Evolutionary conservation across 2,329 filamentous ascomycete species (phyloP).

Genomic region (Alternaria postmessia): DNA sequence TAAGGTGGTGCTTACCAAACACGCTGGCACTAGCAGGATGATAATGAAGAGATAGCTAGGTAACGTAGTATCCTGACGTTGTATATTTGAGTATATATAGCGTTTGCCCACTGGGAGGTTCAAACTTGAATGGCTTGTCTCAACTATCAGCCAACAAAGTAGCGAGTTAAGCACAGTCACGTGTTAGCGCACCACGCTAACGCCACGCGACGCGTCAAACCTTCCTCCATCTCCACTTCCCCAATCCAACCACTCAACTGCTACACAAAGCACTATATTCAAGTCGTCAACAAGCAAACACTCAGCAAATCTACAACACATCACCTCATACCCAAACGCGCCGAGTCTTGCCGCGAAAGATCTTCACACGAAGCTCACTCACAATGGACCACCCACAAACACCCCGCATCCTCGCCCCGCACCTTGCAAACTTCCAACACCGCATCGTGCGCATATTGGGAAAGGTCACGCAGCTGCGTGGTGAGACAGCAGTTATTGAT

Average conservation of each 20-base stretch:
- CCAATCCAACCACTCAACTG: not conserved
- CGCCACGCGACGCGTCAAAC: constrained; percentile 17
- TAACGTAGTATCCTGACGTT: not conserved
- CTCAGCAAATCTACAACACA: not conserved
- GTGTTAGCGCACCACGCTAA: constrained; percentile 19
- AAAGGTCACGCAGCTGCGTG: constrained; percentile 81
- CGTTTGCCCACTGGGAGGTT: not conserved
- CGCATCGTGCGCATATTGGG: constrained; percentile 85
- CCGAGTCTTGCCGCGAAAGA: not conserved
- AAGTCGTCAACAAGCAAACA: not conserved
- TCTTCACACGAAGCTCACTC: not conserved
- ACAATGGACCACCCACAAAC: constrained; percentile 58
- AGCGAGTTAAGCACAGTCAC: constrained; percentile 7
- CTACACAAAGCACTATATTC: not conserved
- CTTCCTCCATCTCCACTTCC: constrained; percentile 1
- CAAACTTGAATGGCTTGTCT: not conserved
- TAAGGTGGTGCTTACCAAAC: not conserved
- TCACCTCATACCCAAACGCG: not conserved
- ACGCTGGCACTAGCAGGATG: not conserved
- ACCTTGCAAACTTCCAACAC: constrained; percentile 76
- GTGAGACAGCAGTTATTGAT: constrained; percentile 81
- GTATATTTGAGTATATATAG: not conserved
- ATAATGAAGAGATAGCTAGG: not conserved
- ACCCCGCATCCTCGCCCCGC: constrained; percentile 81
- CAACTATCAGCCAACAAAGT: not conserved